Base-by-base conservation (phyloP, 2,329 filamentous ascomycete species). In the Colletotrichum sp. region DNA sequence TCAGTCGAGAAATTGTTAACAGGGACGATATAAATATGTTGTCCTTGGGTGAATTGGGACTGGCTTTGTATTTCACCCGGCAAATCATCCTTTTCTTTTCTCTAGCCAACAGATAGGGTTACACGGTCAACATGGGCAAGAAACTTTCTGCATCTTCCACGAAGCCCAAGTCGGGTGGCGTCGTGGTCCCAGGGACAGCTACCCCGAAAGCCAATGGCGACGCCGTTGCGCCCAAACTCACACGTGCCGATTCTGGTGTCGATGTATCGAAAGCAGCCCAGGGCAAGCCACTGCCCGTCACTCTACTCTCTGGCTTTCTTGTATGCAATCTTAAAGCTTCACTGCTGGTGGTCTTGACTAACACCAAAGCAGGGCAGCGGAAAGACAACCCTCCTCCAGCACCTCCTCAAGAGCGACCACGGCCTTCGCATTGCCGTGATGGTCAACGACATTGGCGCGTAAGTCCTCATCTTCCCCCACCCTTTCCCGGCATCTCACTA, bases 371-470 rank as follows among this genome's bases (percentile, higher is more conserved):
- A 92, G 91, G 93, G 93, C 13, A 91, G 92, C 62, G 93, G 93
- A 2, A 95, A 95, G 81, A 95, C 93, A 0, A 95, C 93, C 0
- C 87, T 95, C 0, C 87, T 95, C 0, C 90, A 94, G 76, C 91
- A 94, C 76, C 93, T 95, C 67, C 89, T 95, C 7, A 90, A 90
- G 44, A 92, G 90, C 2, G 88, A 93, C 6, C 93, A 95, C 82
- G 92, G 93, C 1, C 86, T 95, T 10, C 88, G 90, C 2, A 94
- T 95, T 73, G 93, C 93, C 1, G 91, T 95, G 16, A 93, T 95
- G 26, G 93, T 95, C 49, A 95, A 95, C 78, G 93, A 95, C 76
- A 94, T 95, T 84, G 91, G 90, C 76, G 88, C 88, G 89, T 90
- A 66, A 78, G 87, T 83, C 13, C 18, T 4, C 44, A 12, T 16